Evolutionary conservation across 2,329 filamentous ascomycete species (phyloP), one percentile per base, ranked within the genome.

Genomic region (Neocucurbitaria cava): DNA sequence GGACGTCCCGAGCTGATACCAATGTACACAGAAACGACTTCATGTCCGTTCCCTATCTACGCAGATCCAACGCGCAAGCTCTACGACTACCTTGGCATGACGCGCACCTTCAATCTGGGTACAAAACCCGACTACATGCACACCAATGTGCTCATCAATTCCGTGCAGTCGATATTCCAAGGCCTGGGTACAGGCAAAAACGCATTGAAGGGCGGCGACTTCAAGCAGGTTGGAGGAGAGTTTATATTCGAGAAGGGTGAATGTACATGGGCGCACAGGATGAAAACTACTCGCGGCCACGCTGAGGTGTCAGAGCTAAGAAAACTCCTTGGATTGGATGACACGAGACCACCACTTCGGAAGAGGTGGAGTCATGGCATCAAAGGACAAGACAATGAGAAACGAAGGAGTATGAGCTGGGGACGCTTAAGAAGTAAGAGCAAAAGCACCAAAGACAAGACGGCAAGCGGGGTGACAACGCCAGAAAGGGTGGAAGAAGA

Each of bases 211-310:
- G 85, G 83, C 18, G 89, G 90, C 3, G 83, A 90, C 68, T 80
- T 84, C 68, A 79, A 82, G 47, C 88, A 92, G 76, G 87, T 90
- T 2, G 89, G 90, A 21, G 90, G 90, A 10, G 90, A 93, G 76
- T 91, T 92, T 58, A 72, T 93, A n/a, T 92, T 92, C 60, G 87
- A 90, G 66, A 79, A 84, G 66, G 89, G 89, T 76, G 79, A 78
- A 49, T 83, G 91, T 24, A 87, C 85, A 1, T 96, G 91, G 91
- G 92, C 89, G 65, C 90, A 94, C 76, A 82, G 90, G 24, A 96
- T 96, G 91, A 82, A 81, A 69, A 90, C 85, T 52, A 94, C 90
- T 11, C 79, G 91, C 44, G 91, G 93, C 62, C 91, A 96, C 70
- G 84, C 85, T 1, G 90, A 92, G 78, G 80, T 93, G 1, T 81